Evolutionary conservation across 768 basidiomycete genomes (phyloP).

Genomic region (Leccinum uliginosum): DNA sequence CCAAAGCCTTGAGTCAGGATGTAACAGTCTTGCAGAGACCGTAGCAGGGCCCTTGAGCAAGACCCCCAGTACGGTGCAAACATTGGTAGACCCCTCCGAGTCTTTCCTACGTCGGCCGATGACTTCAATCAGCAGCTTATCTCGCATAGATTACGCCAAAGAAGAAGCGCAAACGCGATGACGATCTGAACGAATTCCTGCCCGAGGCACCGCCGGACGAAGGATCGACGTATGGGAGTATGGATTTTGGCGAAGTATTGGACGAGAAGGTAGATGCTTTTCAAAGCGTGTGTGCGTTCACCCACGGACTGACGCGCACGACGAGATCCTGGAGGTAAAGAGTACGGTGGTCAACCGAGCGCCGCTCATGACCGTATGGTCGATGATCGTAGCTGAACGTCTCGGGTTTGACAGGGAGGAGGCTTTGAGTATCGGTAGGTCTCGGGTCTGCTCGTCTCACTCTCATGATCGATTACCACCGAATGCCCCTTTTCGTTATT

Average conservation of each 20-base stretch:
- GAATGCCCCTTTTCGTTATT: not conserved
- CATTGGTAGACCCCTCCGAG: conserved; percentile 28
- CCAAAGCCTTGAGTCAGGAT: conserved; percentile 17
- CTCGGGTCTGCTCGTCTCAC: not conserved
- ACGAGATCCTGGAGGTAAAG: conserved; percentile 56
- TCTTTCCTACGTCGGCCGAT: not conserved
- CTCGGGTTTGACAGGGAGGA: conserved; percentile 87
- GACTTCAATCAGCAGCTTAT: conserved; percentile 1
- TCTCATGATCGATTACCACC: not conserved
- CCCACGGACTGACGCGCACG: conserved; percentile 1
- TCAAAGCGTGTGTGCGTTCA: not conserved
- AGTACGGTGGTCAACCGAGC: conserved; percentile 80
- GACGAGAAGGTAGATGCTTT: conserved; percentile 55
- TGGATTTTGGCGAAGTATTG: conserved; percentile 69
- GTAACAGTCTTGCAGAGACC: not conserved
- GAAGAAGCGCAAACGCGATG: conserved; percentile 44
- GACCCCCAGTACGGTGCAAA: conserved; percentile 23
- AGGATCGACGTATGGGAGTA: conserved; percentile 44
- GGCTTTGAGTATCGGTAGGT: conserved; percentile 82
- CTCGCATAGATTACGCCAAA: conserved; percentile 41
- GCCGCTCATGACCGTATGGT: conserved; percentile 94
- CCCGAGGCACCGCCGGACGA: conserved; percentile 50
- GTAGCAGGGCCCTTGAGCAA: conserved; percentile 10
- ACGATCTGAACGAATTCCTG: conserved; percentile 54
- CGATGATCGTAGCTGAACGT: conserved; percentile 77